These are phyloP conservation scores for Ophiocordyceps camponoti-rufipedis DNA, from an alignment of 2,329 filamentous ascomycete species.

Conservation along the genomic window DNA sequence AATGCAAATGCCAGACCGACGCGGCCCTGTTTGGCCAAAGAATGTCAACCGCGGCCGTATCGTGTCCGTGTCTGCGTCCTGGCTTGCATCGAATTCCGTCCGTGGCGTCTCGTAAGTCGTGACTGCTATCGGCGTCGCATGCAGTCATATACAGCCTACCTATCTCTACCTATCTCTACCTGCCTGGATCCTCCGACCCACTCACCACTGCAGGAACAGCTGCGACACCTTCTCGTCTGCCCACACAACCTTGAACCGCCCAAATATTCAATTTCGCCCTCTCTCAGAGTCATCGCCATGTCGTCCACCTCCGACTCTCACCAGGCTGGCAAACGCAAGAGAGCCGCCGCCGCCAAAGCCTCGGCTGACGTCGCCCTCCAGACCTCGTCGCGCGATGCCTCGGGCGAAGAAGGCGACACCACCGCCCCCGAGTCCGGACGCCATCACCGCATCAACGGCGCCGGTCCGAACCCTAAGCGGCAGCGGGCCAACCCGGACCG, in stretches of 20 bases:
- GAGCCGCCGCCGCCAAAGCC: conserved; percentile 31
- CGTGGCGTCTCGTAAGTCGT: neutral
- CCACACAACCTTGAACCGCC: too few species aligned
- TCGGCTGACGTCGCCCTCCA: conserved; percentile 27
- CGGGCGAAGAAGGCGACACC: conserved; percentile 63
- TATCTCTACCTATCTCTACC: too few species aligned
- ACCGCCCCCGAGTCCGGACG: conserved; percentile 42
- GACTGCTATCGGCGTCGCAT: neutral
- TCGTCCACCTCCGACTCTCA: conserved; percentile 38
- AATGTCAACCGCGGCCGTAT: too few species aligned
- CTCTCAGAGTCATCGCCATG: conserved; percentile 22
- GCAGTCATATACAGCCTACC: neutral
- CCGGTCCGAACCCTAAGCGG: conserved; percentile 53
- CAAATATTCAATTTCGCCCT: neutral
- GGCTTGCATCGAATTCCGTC: too few species aligned
- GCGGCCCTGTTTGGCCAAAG: neutral
- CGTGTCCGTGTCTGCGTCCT: too few species aligned
- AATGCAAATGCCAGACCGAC: neutral
- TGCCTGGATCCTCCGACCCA: too few species aligned
- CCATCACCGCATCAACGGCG: conserved; percentile 31
- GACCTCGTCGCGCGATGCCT: conserved; percentile 66
- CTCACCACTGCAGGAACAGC: too few species aligned
- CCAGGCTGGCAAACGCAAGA: conserved; percentile 61
- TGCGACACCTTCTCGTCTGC: too few species aligned
- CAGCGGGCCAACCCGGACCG: conserved; percentile 49